phyloP scores from a whole-genome alignment of 768 basidiomycete species.

The Macrolepiota albuminosa region DNA sequence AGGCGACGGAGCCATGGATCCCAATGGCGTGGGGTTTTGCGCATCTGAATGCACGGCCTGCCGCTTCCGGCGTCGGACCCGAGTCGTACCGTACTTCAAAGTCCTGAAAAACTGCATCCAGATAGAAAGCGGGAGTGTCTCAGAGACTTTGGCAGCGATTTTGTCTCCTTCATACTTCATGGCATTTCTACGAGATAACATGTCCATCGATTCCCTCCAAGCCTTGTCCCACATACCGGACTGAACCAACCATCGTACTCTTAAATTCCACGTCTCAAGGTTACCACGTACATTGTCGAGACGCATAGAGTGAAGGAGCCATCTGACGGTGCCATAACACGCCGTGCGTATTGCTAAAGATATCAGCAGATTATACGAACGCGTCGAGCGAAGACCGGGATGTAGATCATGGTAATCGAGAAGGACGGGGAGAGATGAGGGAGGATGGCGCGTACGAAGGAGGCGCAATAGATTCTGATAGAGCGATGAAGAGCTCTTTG shows the following conservation, averaged over 20 bases:
- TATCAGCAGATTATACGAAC: conserved; percentile 43
- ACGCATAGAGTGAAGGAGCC: conserved; percentile 46
- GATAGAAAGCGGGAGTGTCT: conserved; percentile 17
- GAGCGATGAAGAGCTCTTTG: conserved; percentile 27
- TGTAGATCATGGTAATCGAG: conserved; percentile 45
- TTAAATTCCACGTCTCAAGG: conserved; percentile 52
- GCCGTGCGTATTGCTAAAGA: conserved; percentile 46
- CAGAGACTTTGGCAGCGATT: conserved; percentile 5
- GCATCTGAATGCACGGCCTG: not conserved
- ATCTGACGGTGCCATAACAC: conserved; percentile 39
- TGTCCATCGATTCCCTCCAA: conserved; percentile 37
- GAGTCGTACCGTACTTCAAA: conserved; percentile 30
- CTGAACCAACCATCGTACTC: conserved; percentile 52
- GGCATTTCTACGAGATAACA: conserved; percentile 13
- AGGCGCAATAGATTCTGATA: conserved; percentile 40
- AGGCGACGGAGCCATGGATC: not conserved
- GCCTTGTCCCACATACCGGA: conserved; percentile 55
- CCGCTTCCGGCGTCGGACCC: conserved; percentile 15
- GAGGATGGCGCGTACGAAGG: conserved; percentile 24
- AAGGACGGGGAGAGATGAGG: conserved; percentile 30
- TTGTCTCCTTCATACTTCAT: not conserved
- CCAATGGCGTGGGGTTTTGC: not conserved
- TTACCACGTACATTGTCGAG: conserved; percentile 36
- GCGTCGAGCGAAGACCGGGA: conserved; percentile 32
- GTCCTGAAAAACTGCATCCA: conserved; percentile 45